phyloP scores from a whole-genome alignment of 768 basidiomycete genomes.

The Xanthoconium purpureum region DNA sequence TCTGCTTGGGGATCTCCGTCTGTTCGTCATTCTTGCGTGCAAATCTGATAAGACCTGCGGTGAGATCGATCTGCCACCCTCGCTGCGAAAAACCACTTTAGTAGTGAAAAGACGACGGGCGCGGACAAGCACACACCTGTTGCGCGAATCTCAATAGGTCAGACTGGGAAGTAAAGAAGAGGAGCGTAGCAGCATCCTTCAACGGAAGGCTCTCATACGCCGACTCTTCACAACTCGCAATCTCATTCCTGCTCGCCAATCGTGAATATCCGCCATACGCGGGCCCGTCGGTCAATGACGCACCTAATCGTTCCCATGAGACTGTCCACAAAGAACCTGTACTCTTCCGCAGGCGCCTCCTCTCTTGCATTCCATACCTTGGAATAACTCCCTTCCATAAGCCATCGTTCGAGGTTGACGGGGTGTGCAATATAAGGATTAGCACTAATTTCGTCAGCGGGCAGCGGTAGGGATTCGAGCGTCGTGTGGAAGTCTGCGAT shows the following conservation, averaged over 20 bases:
- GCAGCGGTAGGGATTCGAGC: conserved; percentile 80
- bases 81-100: conserved; percentile 46
- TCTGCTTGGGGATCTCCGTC: conserved; percentile 81
- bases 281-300: conserved; percentile 8
- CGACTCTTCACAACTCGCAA: conserved; percentile 92
- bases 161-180: conserved; percentile 84
- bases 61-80: conserved; percentile 79
- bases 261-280: conserved; percentile 3
- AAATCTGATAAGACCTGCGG: conserved; percentile 70
- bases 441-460: conserved; percentile 61
- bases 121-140: conserved; percentile 46
- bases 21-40: conserved; percentile 78
- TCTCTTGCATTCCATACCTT: conserved; percentile 96
- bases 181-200: conserved; percentile 82
- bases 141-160: conserved; percentile 84
- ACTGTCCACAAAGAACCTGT: conserved; percentile 90
- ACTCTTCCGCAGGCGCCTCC: conserved; percentile 90
- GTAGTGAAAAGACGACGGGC: not conserved
- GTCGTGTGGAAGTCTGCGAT: conserved; percentile 98
- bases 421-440: conserved; percentile 81
- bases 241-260: conserved; percentile 70
- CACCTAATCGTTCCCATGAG: conserved; percentile 93
- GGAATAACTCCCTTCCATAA: conserved; percentile 98
- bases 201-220: conserved; percentile 91
- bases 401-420: conserved; percentile 90